Percentiles rank a stretch among this genome's conserved stretches.
phyloP scores from a whole-genome alignment of 768 basidiomycete genomes.

The Jaapia argillacea region DNA sequence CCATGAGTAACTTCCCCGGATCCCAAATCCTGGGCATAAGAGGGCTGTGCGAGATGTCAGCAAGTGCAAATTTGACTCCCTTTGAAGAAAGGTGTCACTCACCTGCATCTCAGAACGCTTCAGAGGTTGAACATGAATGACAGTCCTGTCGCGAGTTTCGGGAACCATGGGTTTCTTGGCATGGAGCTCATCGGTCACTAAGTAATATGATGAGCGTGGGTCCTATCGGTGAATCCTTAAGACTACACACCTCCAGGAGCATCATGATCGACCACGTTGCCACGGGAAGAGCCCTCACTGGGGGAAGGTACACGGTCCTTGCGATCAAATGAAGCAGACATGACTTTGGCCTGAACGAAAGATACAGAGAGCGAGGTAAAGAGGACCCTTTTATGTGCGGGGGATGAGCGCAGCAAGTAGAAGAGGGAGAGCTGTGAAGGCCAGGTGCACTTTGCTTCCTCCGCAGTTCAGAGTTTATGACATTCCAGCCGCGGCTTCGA shows the following conservation, averaged over 20 bases:
- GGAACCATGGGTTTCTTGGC: too few species aligned
- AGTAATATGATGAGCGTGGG: too few species aligned
- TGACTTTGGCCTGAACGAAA: too few species aligned
- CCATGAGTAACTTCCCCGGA: constrained; percentile 72
- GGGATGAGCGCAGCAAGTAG: too few species aligned
- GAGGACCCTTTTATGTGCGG: too few species aligned
- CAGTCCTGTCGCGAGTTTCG: constrained; percentile 21
- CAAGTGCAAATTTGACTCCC: neutral
- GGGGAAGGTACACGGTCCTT: constrained; percentile 42
- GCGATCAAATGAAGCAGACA: constrained; percentile 32
- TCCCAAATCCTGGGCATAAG: constrained; percentile 87
- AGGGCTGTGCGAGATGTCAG: constrained; percentile 43
- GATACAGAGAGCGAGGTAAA: too few species aligned
- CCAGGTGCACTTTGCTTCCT: too few species aligned
- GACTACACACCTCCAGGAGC: constrained; percentile 47
- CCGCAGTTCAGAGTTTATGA: too few species aligned
- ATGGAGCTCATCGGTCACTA: constrained; percentile 2
- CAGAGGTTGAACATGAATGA: constrained; percentile 80
- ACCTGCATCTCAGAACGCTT: constrained; percentile 86
- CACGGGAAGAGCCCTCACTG: constrained; percentile 25
- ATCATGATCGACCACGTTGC: constrained; percentile 67
- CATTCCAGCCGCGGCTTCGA: too few species aligned
- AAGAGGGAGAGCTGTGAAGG: too few species aligned
- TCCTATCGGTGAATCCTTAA: neutral
- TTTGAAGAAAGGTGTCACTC: constrained; percentile 7